Percentiles rank a stretch among this genome's conserved stretches.
Conservation (phyloP, 1,284 basidiomycete species). For the Athelia psychrophila region DNA sequence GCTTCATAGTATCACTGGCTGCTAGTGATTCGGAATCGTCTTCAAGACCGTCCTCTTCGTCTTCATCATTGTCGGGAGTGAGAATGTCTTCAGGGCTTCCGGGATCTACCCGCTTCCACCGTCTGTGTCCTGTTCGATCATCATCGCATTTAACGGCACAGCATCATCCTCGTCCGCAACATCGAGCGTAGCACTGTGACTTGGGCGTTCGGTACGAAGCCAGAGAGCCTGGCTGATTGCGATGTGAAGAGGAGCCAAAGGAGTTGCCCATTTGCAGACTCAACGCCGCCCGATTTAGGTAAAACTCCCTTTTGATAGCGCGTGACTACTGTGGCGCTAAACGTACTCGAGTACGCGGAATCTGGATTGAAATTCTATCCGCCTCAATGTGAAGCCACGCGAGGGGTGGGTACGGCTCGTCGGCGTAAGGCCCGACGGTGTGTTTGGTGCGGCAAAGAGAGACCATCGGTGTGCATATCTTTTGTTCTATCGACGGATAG, state of each 20-base stretch:
- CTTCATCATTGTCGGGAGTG: constrained; percentile 18
- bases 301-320: no score
- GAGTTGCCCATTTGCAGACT: no score
- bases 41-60: constrained; percentile 17
- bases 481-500: no score
- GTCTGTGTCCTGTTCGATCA: constrained; percentile 20
- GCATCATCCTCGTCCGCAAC: constrained; percentile 16
- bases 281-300: no score
- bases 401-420: constrained; percentile 20
- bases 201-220: constrained; percentile 27
- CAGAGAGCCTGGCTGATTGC: constrained; percentile 35
- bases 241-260: no score
- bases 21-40: constrained; percentile 16
- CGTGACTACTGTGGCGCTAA: no score
- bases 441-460: constrained; percentile 85
- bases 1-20: constrained; percentile 8
- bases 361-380: no score
- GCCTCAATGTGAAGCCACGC: no score
- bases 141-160: constrained; percentile 18
- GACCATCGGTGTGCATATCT: no score
- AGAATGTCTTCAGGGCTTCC: constrained; percentile 15
- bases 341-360: no score
- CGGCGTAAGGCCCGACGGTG: no score
- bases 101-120: constrained; percentile 46
- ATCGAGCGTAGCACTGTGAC: constrained; percentile 27